Base-by-base conservation (phyloP, 768 basidiomycete species). In the Kwoniella europaea region DNA sequence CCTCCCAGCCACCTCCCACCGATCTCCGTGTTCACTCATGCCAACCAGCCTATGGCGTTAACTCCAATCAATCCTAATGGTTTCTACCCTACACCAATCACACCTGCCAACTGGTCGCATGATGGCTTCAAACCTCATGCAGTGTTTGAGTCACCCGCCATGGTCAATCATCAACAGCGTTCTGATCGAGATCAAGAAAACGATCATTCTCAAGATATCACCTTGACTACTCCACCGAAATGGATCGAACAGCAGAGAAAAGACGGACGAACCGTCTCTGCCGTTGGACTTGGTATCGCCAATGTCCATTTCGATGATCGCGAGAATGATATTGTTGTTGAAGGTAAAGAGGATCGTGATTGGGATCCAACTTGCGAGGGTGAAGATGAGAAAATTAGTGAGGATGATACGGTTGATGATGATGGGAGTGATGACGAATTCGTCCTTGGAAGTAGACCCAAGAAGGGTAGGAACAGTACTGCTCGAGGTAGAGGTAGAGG, bases 241-340 rank as follows among this genome's bases (percentile, higher is more conserved):
- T 44, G 42, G 10, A 53, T 50, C 1, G 58, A 53, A n/a, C 43
- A 46, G 13, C 42, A 68, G 20, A 59, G 69, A 6, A 63, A 69
- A 41, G 63, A 70, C 7, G 24, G 61, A 10, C 58, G 56, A 20
- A 53, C 52, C 9, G 67, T 78, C 50, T 65, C 74, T 1, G 59
- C 72, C n/a, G 78, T 80, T 62, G 79, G 79, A 10, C 60, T 80
- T 3, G 79, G 79, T 24, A 74, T 80, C 52, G 77, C 75, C 52
- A 80, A 80, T 52, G 77, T 80, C 22, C 63, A 75, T 43, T 71
- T 78, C 46, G 73, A 69, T 43, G 75, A 74, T 55, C 69, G 67
- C 3, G 63, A 56, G 12, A 44, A 22, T 18, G 29, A 68, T 43
- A 54, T 56, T 41, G 35, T 27, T 46, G 13, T 4, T 20, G 29